These are phyloP conservation scores for Penicillium roqueforti DNA, from an alignment of 495 filamentous ascomycete genomes.

Conservation along the genomic window DNA sequence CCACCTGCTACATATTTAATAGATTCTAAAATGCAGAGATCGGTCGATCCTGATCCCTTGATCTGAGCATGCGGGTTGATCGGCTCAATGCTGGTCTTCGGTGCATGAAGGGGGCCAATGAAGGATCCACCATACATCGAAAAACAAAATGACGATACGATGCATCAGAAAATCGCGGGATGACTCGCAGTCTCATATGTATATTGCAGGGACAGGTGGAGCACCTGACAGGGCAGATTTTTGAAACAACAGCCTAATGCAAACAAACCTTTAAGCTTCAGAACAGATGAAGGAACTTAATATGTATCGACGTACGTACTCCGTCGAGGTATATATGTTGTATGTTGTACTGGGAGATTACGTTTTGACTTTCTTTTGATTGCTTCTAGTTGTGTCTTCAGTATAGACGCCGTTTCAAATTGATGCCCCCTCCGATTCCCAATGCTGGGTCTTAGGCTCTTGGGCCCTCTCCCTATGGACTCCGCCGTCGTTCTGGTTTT, in stretches of 20 bases:
- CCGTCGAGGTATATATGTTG: no score
- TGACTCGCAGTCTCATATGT: conserved; percentile 23
- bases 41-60: conserved; percentile 13
- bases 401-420: no score
- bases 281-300: no score
- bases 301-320: no score
- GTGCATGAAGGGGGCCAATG: conserved; percentile 22
- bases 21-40: conserved; percentile 6
- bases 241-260: conserved; percentile 6
- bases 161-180: conserved; percentile 17
- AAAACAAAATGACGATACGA: conserved; percentile 1
- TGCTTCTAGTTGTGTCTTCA: no score
- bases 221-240: conserved; percentile 2
- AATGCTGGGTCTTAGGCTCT: background rate
- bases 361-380: no score
- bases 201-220: conserved; percentile 27
- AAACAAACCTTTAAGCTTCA: background rate
- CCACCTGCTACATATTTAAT: background rate
- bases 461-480: no score
- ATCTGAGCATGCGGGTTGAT: conserved; percentile 25
- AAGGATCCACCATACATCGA: background rate
- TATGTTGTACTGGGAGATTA: no score
- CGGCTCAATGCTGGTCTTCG: conserved; percentile 22
- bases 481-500: no score
- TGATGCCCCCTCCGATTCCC: background rate